These are phyloP conservation scores for Echium plantagineum DNA, from an alignment of 257 asterid species.

Conservation along the genomic window DNA sequence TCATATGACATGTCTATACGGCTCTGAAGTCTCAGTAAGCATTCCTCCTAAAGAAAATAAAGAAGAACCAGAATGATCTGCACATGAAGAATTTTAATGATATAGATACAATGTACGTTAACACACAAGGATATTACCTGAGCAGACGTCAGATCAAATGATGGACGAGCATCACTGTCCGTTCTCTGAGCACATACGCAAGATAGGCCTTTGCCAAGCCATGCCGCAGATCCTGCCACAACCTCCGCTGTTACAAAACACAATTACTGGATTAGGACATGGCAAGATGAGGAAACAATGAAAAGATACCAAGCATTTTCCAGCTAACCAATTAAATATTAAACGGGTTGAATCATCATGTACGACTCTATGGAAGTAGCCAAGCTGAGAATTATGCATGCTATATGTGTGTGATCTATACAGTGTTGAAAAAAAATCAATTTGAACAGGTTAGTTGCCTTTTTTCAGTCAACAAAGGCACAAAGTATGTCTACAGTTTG, in stretches of 20 bases:
- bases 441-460: too few species aligned
- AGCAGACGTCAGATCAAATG: slow-evolving; percentile 81
- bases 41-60: slow-evolving; percentile 61
- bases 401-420: too few species aligned
- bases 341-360: background rate
- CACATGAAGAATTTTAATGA: background rate
- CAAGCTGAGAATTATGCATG: too few species aligned
- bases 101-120: background rate
- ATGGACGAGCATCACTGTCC: slow-evolving; percentile 84
- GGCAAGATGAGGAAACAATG: background rate
- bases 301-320: background rate
- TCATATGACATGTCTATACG: slow-evolving; percentile 81
- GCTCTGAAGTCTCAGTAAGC: slow-evolving; percentile 68
- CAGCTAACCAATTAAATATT: background rate
- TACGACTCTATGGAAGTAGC: background rate
- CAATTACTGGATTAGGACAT: slow-evolving; percentile 8
- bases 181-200: slow-evolving; percentile 96
- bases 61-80: background rate
- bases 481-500: too few species aligned
- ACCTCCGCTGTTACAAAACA: slow-evolving; percentile 56
- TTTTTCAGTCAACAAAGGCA: too few species aligned
- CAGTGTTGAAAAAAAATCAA: too few species aligned
- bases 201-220: slow-evolving; percentile 96
- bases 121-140: slow-evolving; percentile 40
- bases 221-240: slow-evolving; percentile 97